Percentiles rank a stretch among this genome's conserved stretches.
These are phyloP conservation scores for Adansonia gregorii DNA, from an alignment of 441 rosid species.

Conservation along the genomic window DNA sequence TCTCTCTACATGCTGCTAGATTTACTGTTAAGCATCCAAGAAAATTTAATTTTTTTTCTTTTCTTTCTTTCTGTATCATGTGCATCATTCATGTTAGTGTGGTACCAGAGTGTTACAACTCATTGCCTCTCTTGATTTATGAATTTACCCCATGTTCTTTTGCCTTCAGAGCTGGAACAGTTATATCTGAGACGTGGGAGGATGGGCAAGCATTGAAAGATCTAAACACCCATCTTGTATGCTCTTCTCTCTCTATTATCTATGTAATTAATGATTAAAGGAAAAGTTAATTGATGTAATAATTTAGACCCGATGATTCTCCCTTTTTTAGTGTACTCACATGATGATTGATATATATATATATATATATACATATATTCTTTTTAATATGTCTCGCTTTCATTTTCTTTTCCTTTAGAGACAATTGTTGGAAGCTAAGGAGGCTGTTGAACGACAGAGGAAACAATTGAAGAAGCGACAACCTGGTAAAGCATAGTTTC, in stretches of 20 bases:
- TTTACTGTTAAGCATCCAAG: not conserved
- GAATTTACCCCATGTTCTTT: constrained; percentile 28
- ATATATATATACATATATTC: no score
- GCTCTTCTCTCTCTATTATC: constrained; percentile 28
- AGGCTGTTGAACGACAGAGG: constrained; percentile 92
- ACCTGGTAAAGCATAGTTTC: constrained; percentile 51
- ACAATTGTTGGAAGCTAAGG: constrained; percentile 92
- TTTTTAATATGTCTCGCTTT: constrained; percentile 23
- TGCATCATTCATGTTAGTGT: constrained; percentile 4
- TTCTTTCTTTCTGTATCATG: not conserved
- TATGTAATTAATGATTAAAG: not conserved
- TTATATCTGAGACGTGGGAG: constrained; percentile 99
- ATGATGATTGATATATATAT: not conserved
- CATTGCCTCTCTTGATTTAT: not conserved
- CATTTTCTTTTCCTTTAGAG: constrained; percentile 45
- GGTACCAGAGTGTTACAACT: not conserved
- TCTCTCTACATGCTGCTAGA: not conserved
- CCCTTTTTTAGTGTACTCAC: not conserved
- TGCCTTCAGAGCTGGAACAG: constrained; percentile 86
- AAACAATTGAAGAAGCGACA: constrained; percentile 92
- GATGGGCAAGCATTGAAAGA: constrained; percentile 96
- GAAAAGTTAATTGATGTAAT: constrained; percentile 14
- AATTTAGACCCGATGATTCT: not conserved
- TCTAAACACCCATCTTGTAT: constrained; percentile 87
- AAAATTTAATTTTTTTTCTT: constrained; percentile 9